Evolutionary conservation across 441 rosid genomes (phyloP).

Genomic region (Erodium chrysanthum): DNA sequence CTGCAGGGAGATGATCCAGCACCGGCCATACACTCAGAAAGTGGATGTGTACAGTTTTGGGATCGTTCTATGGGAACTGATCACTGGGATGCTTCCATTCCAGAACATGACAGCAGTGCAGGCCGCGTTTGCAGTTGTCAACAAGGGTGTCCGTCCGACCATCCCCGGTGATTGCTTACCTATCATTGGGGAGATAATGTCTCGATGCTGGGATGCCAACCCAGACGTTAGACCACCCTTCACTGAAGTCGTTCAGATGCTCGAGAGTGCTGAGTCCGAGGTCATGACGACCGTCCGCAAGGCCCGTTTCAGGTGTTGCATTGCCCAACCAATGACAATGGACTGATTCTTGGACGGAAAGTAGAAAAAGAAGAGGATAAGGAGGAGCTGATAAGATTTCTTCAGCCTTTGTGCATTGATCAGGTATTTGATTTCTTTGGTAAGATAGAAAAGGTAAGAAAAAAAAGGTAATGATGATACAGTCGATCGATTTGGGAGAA

Average conservation of each 20-base stretch:
- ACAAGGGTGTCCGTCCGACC: slow-evolving; percentile 36
- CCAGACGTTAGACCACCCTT: neutral
- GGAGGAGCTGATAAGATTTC: slow-evolving; percentile 2
- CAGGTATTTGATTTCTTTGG: neutral
- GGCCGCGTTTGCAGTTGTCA: slow-evolving; percentile 43
- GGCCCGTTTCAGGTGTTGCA: slow-evolving; percentile 29
- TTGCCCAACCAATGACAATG: slow-evolving; percentile 37
- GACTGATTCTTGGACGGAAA: slow-evolving; percentile 20
- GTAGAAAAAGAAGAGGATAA: neutral
- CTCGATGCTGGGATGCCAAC: neutral
- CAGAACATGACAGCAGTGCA: slow-evolving; percentile 39
- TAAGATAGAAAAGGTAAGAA: slow-evolving; percentile 1
- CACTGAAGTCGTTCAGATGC: neutral
- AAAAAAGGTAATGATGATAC: neutral
- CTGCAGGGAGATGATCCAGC: slow-evolving; percentile 48
- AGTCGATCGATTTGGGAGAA: neutral
- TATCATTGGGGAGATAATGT: neutral
- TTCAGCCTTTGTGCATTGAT: neutral
- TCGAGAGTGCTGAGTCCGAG: neutral
- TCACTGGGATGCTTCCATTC: slow-evolving; percentile 43
- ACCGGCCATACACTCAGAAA: slow-evolving; percentile 41
- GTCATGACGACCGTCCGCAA: neutral
- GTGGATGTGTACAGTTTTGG: slow-evolving; percentile 52
- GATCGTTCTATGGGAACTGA: slow-evolving; percentile 45
- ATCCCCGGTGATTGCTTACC: slow-evolving; percentile 38